Base-by-base conservation (phyloP, 768 basidiomycete species). In the Pholiota microspora region DNA sequence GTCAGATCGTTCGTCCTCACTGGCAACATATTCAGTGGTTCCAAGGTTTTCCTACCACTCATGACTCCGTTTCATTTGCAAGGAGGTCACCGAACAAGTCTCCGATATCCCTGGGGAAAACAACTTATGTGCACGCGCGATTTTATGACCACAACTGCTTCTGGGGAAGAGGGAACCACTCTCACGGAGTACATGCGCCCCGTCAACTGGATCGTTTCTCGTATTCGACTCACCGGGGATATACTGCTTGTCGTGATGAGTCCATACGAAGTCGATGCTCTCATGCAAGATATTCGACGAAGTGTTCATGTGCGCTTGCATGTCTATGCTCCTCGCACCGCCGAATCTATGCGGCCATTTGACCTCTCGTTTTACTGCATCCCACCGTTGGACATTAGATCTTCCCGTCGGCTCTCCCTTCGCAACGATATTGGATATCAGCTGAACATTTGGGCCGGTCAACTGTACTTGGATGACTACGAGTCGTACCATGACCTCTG, bases 391-490 rank as follows among this genome's bases (percentile, higher is more conserved):
- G 55, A 69, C 9, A 27, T 28, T 25, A 29, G n/a, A 45, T 15
- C 7, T 5, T 10, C 1, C 21, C 25, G 2, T 40, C 40, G 7
- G 67, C 65, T 60, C 49, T 47, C 7, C 54, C 63, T 0, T 56
- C 58, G 55, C 1, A 36, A 49, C 2, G 32, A 53, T 7, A 45
- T 64, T 7, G 67, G 66, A 24, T 50, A 48, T 23, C 75, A 77
- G 44, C 63, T 80, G 31, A 77, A 74, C 34, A 55, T 79, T 27
- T 77, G 73, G 58, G 74, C 77, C 12, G 78, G 77, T 2, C 76
- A 80, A 51, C 65, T 80, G 2, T 80, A 73, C 51, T 51, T 78
- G 32, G 62, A 61, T 8, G 60, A 72, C 21, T 60, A 68, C 23
- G 54, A 53, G 9, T 59, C 69, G 1, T 80, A 78, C 49, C 55